phyloP scores from a whole-genome alignment of 441 rosid species.

The Brassica hybrid region DNA sequence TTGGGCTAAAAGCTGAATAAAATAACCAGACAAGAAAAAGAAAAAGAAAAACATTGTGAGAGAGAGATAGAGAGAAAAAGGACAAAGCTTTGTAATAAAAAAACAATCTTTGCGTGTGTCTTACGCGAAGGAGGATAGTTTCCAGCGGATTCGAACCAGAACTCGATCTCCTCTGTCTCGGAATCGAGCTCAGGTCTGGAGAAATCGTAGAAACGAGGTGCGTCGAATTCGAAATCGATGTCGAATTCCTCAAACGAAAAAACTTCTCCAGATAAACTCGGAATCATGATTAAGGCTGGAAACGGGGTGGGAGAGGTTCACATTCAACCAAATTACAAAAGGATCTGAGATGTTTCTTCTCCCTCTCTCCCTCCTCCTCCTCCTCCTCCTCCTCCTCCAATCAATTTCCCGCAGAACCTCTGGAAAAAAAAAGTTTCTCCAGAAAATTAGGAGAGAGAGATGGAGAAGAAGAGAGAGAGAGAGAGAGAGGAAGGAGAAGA shows the following conservation, averaged over 20 bases:
- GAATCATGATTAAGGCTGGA: conserved; percentile 26
- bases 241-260: conserved; percentile 43
- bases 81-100: conserved; percentile 10
- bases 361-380: conserved; percentile 16
- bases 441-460: conserved; percentile 24
- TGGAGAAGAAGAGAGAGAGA: conserved; percentile 19
- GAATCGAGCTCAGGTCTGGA: conserved; percentile 44
- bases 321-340: conserved; percentile 21
- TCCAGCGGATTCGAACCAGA: conserved; percentile 55
- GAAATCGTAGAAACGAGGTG: conserved; percentile 60
- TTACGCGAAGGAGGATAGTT: conserved; percentile 68
- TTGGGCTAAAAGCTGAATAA: conserved; percentile 51
- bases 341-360: background rate
- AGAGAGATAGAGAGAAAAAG: too few species aligned
- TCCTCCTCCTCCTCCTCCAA: background rate
- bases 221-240: conserved; percentile 61
- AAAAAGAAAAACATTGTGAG: too few species aligned
- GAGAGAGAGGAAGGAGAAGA: conserved; percentile 3
- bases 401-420: conserved; percentile 22
- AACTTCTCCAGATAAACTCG: conserved; percentile 22
- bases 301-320: conserved; percentile 38
- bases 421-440: background rate
- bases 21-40: background rate
- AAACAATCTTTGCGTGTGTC: conserved; percentile 19
- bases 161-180: conserved; percentile 47